Conservation (phyloP, 129 eudicot genomes). For the Escallonia rubra region DNA sequence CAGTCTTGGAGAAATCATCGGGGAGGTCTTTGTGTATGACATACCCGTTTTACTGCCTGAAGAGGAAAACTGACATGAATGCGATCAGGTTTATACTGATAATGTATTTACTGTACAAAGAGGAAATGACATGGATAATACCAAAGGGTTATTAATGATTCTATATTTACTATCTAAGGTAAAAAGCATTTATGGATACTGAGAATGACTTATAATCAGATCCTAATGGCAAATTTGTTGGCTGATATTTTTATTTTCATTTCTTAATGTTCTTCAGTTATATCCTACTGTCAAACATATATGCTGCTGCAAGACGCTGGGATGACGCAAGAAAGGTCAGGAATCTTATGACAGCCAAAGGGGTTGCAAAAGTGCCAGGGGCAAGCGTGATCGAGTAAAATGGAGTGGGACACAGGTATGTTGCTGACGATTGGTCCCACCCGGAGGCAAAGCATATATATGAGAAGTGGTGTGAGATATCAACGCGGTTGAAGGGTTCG, state of each 20-base stretch:
- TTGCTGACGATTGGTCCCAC: constrained; percentile 24
- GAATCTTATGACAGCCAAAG: constrained; percentile 41
- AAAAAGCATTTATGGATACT: too few species aligned
- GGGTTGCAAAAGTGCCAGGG: constrained; percentile 38
- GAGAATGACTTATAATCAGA: too few species aligned
- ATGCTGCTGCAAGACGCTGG: constrained; percentile 46
- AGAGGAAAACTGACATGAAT: too few species aligned
- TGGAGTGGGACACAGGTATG: constrained; percentile 25
- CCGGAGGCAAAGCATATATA: constrained; percentile 21
- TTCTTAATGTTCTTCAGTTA: constrained; percentile 17
- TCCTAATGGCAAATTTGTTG: not conserved
- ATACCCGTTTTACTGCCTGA: too few species aligned
- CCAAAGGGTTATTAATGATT: too few species aligned
- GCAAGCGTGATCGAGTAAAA: constrained; percentile 36
- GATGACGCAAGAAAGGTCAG: constrained; percentile 43
- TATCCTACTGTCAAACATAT: constrained; percentile 39
- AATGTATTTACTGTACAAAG: too few species aligned
- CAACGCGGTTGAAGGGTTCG: constrained; percentile 7
- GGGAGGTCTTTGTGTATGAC: too few species aligned
- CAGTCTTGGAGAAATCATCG: too few species aligned
- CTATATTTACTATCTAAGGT: too few species aligned
- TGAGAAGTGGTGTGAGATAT: constrained; percentile 25
- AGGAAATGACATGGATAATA: too few species aligned
- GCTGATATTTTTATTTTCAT: not conserved
- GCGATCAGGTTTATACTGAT: too few species aligned